phyloP scores from a whole-genome alignment of 2,329 filamentous ascomycete genomes.

The Alternaria conjuncta region DNA sequence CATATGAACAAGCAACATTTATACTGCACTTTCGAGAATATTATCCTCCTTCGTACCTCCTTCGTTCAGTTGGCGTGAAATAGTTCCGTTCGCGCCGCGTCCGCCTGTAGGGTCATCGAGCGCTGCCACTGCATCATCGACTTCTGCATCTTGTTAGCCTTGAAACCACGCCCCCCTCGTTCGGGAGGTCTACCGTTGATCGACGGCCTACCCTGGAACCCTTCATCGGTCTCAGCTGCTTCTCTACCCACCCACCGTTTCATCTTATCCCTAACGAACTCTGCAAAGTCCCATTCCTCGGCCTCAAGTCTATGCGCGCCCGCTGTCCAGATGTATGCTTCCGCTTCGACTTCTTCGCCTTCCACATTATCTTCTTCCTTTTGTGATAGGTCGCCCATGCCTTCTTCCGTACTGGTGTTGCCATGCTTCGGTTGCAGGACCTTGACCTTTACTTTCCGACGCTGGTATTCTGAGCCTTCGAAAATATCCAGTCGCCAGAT shows the following conservation, averaged over 20 bases:
- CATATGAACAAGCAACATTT: background rate
- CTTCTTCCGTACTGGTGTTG: slow-evolving; percentile 12
- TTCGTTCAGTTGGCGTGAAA: slow-evolving; percentile 46
- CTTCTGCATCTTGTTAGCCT: slow-evolving; percentile 42
- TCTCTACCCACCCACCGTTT: slow-evolving; percentile 60
- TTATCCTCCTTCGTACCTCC: slow-evolving; percentile 22
- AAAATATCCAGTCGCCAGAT: slow-evolving; percentile 78
- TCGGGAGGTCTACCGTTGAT: slow-evolving; percentile 22
- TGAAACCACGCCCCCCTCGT: background rate
- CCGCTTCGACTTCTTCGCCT: slow-evolving; percentile 51
- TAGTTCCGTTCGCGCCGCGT: slow-evolving; percentile 50
- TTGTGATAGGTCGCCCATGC: slow-evolving; percentile 29
- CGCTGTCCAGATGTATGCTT: slow-evolving; percentile 61
- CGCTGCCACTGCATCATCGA: slow-evolving; percentile 52
- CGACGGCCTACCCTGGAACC: slow-evolving; percentile 51
- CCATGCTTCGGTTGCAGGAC: slow-evolving; percentile 41
- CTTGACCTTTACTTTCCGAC: slow-evolving; percentile 56
- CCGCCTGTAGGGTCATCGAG: slow-evolving; percentile 54
- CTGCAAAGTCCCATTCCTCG: slow-evolving; percentile 85
- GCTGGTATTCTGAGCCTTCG: slow-evolving; percentile 77
- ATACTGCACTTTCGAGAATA: slow-evolving; percentile 43
- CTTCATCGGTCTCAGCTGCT: slow-evolving; percentile 53
- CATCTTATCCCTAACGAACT: slow-evolving; percentile 80
- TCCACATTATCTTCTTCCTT: slow-evolving; percentile 41
- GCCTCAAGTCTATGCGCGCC: slow-evolving; percentile 64